Conservation (phyloP, 108 stramenopile species). For the Stephanodiscus minutulus region DNA sequence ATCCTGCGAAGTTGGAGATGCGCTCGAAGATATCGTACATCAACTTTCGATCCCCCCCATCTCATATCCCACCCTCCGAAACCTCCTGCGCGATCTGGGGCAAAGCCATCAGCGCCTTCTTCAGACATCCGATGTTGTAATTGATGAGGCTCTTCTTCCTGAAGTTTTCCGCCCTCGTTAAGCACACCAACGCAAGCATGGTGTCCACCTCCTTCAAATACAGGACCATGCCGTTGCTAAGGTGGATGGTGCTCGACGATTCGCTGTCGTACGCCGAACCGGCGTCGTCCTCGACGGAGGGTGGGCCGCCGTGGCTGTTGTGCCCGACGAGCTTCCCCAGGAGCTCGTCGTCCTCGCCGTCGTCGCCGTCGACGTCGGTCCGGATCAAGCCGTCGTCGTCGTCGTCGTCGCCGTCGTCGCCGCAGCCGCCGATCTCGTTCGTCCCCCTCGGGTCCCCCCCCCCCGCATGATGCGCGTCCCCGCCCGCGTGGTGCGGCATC, state of each 20-base stretch:
- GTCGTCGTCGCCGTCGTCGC: constrained; percentile 37
- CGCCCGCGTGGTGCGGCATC: too few species aligned
- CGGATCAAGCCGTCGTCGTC: constrained; percentile 36
- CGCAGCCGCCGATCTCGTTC: constrained; percentile 6
- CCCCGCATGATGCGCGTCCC: too few species aligned
- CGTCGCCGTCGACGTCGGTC: constrained; percentile 27
- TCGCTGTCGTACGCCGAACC: constrained; percentile 93
- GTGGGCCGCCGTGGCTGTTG: constrained; percentile 36
- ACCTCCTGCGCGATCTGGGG: constrained; percentile 23
- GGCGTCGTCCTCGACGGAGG: constrained; percentile 51
- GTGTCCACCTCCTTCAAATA: constrained; percentile 95
- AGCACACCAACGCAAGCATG: constrained; percentile 96
- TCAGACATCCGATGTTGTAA: constrained; percentile 95
- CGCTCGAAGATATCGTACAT: too few species aligned
- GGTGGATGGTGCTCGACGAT: constrained; percentile 91
- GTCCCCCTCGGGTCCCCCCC: constrained; percentile 17
- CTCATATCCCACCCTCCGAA: constrained; percentile 15
- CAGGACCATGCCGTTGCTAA: constrained; percentile 96
- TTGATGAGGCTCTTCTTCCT: constrained; percentile 94
- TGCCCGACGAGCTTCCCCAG: constrained; percentile 76
- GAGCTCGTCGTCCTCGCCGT: constrained; percentile 60
- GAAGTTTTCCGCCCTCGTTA: constrained; percentile 93
- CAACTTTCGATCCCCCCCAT: too few species aligned
- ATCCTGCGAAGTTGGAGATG: too few species aligned
- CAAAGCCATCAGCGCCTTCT: constrained; percentile 80